Base-by-base conservation (phyloP, 2,329 filamentous ascomycete genomes). In the Claviceps citrina region DNA sequence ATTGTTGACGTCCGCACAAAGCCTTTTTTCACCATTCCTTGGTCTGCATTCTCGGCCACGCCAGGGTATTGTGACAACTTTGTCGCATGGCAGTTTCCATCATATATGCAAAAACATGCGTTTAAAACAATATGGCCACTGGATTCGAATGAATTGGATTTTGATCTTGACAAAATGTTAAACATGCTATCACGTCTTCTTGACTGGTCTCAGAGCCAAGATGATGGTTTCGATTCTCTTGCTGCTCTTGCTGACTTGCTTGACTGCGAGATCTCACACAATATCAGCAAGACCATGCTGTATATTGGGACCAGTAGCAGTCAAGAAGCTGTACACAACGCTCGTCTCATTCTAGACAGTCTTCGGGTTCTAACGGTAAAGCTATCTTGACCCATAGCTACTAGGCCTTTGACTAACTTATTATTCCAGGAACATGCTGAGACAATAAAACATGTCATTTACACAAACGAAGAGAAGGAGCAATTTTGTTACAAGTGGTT, bases 241-340 rank as follows among this genome's bases (percentile, higher is more conserved):
- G 38, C 4, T 8, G 2, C 7, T 16, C 16, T 39, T 24, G 22
- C 5, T 24, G 5, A 8, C 22, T 8, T 5, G 13, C 16, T 28
- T n/a, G 2, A 10, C 2, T 39, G 38, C 9, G 13, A 1, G 2
- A 5, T 58, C 5, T 51, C 56, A 0, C 20, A 53, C 43, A 58
- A 58, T n/a, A 31, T 56, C 15, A 43, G 25, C 15, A 47, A 47
- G 1, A 48, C 50, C 8, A 18, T 53, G 8, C 7, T 59, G 2
- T 60, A 60, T 12, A 45, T 60, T 8, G 56, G 51, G 3, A 51
- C 51, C 3, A 25, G 44, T 5, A 10, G 39, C 2, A 36, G 39
- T 6, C 10, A 18, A 13, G 24, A 40, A 5, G 30, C 33, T 7
- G 9, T 58, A 12, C 18, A 45, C 4, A 39, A 44, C 4, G 43